Evolutionary conservation across 305 asterid genomes (phyloP), one percentile per base, ranked within the genome.

Genomic region (Striga hermonthica): DNA sequence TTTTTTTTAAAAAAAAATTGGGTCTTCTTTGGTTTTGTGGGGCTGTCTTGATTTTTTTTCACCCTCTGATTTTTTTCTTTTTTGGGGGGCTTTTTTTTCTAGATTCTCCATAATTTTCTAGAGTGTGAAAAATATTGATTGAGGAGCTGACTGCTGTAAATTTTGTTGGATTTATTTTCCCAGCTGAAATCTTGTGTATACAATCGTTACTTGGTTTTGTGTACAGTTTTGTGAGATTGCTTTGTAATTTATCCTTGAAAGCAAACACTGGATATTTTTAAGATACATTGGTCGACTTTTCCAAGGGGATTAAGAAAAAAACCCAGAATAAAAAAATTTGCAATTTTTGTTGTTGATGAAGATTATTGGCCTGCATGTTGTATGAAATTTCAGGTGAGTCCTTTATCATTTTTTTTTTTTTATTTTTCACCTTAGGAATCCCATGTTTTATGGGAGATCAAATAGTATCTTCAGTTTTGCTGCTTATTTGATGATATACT

Each of bases 361-460:
- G 69, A 59, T 45, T 57, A 71, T 57, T 69, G 80, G 66, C 72
- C 70, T 81, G 82, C 78, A 73, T 78, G 77, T 50, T 65, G 48
- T 44, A 64, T 65, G 71, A 61, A 63, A 60, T 65, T 77, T 49
- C 59, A 69, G 83, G 81, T 79, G 4, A 16, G 14, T 52, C 60
- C 54, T 38, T 37, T 48, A 31, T 53, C 59, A 41, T 35, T 38
- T 57, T 57, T 63, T 65, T 64, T 15, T 56, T 8, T 72, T 66
- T 60, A 22, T 38, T 65, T 67, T 13, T 16, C 52, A 1, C 31
- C 31, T 22, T 22, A 22, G 15, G 4, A 15, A 70, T 22, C 53
- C n/a, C 57, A 54, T 64, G 71, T 52, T 60, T 52, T 10, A 28
- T 34, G 39, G 54, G 31, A 16, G 41, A 36, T 9, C 45, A 38